phyloP scores from a whole-genome alignment of 345 rosid genomes.

The Erodium maritimum region DNA sequence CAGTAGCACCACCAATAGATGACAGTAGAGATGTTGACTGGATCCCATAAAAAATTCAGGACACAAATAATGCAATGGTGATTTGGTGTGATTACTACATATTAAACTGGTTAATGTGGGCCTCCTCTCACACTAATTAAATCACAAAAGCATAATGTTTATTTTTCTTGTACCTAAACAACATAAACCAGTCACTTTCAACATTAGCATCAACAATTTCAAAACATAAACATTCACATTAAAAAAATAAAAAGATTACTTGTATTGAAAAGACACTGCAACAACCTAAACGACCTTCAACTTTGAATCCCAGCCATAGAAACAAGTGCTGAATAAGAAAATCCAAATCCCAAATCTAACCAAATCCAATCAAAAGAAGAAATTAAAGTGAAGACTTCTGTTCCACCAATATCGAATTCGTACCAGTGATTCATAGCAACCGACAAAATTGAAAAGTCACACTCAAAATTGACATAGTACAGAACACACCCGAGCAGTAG shows the following conservation, averaged over 20 bases:
- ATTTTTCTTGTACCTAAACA: not conserved
- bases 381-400: no score
- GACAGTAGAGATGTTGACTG: not conserved
- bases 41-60: not conserved
- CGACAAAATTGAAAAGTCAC: no score
- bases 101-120: not conserved
- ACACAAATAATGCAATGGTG: not conserved
- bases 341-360: not conserved
- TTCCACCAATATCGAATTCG: no score
- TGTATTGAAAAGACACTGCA: constrained; percentile 34
- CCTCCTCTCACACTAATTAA: not conserved
- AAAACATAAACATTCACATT: not conserved
- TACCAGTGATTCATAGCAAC: no score
- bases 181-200: not conserved
- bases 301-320: constrained; percentile 7
- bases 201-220: not conserved
- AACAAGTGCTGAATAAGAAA: constrained; percentile 1
- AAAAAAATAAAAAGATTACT: constrained; percentile 7
- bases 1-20: not conserved
- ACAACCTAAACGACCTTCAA: constrained; percentile 33
- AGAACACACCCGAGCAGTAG: no score
- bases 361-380: no score
- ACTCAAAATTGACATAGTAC: no score
- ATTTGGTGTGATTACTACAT: not conserved
- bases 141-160: not conserved